Evolutionary conservation across 805 yeast genomes (phyloP).

Genomic region (Kregervanrija fluxuum): DNA sequence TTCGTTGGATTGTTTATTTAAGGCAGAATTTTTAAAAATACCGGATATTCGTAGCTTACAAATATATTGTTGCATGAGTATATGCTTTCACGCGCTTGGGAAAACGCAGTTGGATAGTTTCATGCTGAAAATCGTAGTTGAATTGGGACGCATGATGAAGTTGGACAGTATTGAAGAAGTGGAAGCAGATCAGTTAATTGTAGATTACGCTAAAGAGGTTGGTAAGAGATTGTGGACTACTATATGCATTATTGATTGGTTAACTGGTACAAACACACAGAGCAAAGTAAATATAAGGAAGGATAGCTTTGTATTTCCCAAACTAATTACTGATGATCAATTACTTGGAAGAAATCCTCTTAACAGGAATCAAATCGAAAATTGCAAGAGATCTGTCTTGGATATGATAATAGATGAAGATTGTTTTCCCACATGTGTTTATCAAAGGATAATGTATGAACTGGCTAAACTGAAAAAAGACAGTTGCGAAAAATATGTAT

Average conservation of each 20-base stretch:
- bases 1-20: conserved; percentile 6
- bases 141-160: neutral
- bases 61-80: conserved; percentile 5
- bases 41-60: conserved; percentile 7
- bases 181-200: neutral
- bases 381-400: neutral
- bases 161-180: neutral
- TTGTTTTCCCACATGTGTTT: neutral
- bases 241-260: conserved; percentile 7
- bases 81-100: conserved; percentile 9
- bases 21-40: conserved; percentile 5
- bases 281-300: neutral
- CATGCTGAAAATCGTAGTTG: conserved; percentile 1
- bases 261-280: neutral
- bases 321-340: neutral
- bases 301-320: neutral
- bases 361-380: neutral
- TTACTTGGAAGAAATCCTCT: neutral
- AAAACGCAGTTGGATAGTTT: neutral
- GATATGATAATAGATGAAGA: neutral
- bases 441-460: conserved; percentile 3
- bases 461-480: neutral
- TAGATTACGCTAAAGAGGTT: conserved; percentile 2
- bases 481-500: neutral
- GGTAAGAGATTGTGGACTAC: conserved; percentile 5